Percentiles rank a stretch among this genome's conserved stretches.
Evolutionary conservation across 768 basidiomycete genomes (phyloP).

Genomic region (Dioszegia aurantiaca): DNA sequence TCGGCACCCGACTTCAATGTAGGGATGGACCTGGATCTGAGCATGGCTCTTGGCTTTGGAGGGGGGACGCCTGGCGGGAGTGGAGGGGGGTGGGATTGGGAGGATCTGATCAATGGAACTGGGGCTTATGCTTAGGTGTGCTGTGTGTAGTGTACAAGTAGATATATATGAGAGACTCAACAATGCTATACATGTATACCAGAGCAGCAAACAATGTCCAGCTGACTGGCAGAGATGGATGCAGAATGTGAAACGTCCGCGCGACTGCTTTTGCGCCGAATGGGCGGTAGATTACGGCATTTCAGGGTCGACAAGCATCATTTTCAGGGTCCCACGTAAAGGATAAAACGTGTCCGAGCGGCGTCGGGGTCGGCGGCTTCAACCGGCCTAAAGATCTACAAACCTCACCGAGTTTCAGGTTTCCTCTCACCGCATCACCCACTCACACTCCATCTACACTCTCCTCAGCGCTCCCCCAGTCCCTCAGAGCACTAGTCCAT

Average conservation of each 20-base stretch:
- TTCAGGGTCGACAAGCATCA: neutral
- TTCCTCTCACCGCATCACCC: neutral
- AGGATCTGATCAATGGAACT: constrained; percentile 6
- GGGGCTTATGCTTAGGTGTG: neutral
- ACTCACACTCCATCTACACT: neutral
- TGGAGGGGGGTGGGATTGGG: constrained; percentile 11
- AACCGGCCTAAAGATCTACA: neutral
- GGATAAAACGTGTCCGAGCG: constrained; percentile 3
- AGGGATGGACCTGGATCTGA: constrained; percentile 51
- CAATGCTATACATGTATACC: too few relatives aligned
- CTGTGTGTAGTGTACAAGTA: too few relatives aligned
- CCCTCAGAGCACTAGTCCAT: too few relatives aligned
- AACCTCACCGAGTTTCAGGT: neutral
- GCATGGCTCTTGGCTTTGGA: constrained; percentile 31
- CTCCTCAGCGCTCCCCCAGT: too few relatives aligned
- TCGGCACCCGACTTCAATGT: constrained; percentile 4
- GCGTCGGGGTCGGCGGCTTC: constrained; percentile 8
- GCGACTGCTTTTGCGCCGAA: neutral
- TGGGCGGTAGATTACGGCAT: constrained; percentile 7
- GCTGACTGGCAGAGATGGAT: too few relatives aligned
- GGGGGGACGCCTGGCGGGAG: constrained; percentile 1
- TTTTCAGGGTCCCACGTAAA: too few relatives aligned
- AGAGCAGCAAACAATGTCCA: too few relatives aligned
- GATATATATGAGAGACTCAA: too few relatives aligned
- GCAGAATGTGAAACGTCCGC: neutral